Conservation (phyloP, 768 basidiomycete species). For the Mycena pura region DNA sequence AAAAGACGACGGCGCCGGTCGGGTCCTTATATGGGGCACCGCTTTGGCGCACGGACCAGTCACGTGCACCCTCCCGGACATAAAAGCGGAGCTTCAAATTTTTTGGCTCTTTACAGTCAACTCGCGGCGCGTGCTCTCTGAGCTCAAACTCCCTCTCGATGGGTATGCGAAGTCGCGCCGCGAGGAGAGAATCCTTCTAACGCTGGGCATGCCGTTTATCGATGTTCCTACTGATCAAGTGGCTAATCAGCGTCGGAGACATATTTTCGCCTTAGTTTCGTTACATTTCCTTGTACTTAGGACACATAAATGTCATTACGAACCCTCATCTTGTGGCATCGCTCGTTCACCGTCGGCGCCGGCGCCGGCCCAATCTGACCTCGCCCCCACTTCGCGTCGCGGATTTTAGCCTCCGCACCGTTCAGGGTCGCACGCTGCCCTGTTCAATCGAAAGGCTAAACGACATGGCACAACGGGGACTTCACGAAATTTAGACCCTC, state of each 20-base stretch:
- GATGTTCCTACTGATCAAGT: conserved; percentile 51
- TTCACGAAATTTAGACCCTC: too few relatives aligned
- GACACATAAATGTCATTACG: too few relatives aligned
- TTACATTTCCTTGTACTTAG: neutral
- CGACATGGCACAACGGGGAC: too few relatives aligned
- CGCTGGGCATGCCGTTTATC: conserved; percentile 79
- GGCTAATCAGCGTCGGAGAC: conserved; percentile 79
- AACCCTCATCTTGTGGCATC: too few relatives aligned
- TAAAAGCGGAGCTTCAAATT: conserved; percentile 28
- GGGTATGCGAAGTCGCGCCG: conserved; percentile 32
- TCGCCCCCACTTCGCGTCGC: too few relatives aligned
- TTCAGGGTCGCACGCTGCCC: too few relatives aligned
- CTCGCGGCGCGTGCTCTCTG: conserved; percentile 35
- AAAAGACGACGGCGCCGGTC: neutral
- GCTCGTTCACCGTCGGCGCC: too few relatives aligned
- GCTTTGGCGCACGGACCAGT: conserved; percentile 64
- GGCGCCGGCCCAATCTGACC: too few relatives aligned
- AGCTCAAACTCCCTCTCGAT: conserved; percentile 24
- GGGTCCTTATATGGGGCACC: conserved; percentile 19
- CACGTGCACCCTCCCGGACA: conserved; percentile 10
- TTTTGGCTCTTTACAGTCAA: conserved; percentile 31
- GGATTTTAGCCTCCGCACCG: too few relatives aligned
- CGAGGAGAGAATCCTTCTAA: conserved; percentile 59
- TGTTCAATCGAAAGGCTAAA: too few relatives aligned
- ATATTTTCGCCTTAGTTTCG: conserved; percentile 26